phyloP scores from a whole-genome alignment of 2,329 filamentous ascomycete genomes.

The Emmonsia crescens region DNA sequence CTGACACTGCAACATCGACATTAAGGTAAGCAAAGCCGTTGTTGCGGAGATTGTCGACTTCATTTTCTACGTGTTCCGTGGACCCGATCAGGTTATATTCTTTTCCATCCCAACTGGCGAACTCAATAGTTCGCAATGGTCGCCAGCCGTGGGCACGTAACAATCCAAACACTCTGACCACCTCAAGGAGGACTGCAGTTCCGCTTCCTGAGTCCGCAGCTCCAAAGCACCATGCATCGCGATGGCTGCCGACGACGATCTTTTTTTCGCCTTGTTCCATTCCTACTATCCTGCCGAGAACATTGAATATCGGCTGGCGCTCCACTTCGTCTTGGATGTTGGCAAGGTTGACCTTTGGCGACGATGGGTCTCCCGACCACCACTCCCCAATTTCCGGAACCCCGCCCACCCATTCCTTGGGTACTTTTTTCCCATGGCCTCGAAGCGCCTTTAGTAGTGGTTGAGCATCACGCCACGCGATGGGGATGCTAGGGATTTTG shows the following conservation, averaged over 20 bases:
- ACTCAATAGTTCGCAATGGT: constrained; percentile 87
- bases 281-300: constrained; percentile 75
- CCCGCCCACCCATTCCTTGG: constrained; percentile 62
- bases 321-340: constrained; percentile 80
- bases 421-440: constrained; percentile 60
- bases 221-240: constrained; percentile 85
- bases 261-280: constrained; percentile 72
- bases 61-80: constrained; percentile 87
- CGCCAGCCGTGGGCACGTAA: constrained; percentile 71
- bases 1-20: constrained; percentile 71
- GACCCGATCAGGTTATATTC: constrained; percentile 92
- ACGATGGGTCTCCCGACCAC: constrained; percentile 70
- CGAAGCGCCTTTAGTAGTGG: constrained; percentile 63
- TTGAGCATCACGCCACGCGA: constrained; percentile 83
- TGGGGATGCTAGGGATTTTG: constrained; percentile 77
- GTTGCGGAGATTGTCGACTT: constrained; percentile 59
- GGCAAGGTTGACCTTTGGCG: constrained; percentile 67
- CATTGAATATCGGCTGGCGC: constrained; percentile 81
- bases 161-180: constrained; percentile 73
- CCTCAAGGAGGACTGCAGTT: constrained; percentile 82
- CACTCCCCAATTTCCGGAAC: constrained; percentile 66
- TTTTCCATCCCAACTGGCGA: constrained; percentile 90
- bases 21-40: constrained; percentile 85
- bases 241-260: constrained; percentile 84
- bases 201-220: constrained; percentile 77